These are phyloP conservation scores for Novymonas esmeraldas DNA, from an alignment of 208 protist species.

Conservation along the genomic window DNA sequence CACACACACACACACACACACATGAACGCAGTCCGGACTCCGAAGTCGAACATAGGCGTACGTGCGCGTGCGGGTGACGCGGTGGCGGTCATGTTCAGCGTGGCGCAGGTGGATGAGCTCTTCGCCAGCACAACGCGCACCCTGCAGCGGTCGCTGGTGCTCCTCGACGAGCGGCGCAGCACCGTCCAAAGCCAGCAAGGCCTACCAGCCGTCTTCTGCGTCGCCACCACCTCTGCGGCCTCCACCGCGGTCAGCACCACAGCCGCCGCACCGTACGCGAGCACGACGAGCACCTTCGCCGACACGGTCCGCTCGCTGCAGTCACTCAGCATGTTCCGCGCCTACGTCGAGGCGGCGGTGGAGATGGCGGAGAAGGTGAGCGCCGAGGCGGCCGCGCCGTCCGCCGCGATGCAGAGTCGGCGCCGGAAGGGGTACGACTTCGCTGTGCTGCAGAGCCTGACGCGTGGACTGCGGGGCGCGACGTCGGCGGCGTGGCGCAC, in stretches of 20 bases:
- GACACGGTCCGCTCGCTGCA: conserved; percentile 23
- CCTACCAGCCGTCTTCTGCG: conserved; percentile 18
- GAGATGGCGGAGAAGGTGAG: conserved; percentile 38
- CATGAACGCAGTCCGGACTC: too few species aligned
- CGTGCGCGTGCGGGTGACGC: too few species aligned
- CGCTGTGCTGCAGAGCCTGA: conserved; percentile 53
- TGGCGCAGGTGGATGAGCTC: conserved; percentile 55
- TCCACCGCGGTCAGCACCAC: conserved; percentile 6
- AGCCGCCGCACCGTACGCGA: not conserved
- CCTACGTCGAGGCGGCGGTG: conserved; percentile 47
- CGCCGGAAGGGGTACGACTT: conserved; percentile 39
- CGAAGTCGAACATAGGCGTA: too few species aligned
- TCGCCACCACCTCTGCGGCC: not conserved
- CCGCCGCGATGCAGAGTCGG: conserved; percentile 39
- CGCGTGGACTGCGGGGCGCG: conserved; percentile 14
- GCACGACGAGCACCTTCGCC: conserved; percentile 23
- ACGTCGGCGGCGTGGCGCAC: conserved; percentile 16
- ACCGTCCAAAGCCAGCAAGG: not conserved
- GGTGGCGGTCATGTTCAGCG: conserved; percentile 44
- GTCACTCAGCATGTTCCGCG: conserved; percentile 29
- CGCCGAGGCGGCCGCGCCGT: conserved; percentile 34
- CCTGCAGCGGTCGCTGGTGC: conserved; percentile 53
- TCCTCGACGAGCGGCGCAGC: conserved; percentile 51
- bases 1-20: conserved; percentile 8
- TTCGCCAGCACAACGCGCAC: conserved; percentile 38